Evolutionary conservation across 345 rosid species (phyloP), one percentile per base, ranked within the genome.

Genomic region (Salix udensis): DNA sequence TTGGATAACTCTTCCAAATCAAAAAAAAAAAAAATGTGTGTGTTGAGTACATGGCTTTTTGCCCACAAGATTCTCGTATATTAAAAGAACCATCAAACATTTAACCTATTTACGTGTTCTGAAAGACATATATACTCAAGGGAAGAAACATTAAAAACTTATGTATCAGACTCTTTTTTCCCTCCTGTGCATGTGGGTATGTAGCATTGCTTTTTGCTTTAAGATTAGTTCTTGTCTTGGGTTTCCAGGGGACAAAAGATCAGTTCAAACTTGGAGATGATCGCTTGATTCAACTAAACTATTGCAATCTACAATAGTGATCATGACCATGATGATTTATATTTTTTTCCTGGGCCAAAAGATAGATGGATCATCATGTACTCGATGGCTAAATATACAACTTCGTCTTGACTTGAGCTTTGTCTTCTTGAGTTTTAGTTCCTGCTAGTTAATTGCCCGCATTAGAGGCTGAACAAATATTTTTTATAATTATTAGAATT

Each of bases 21-120:
- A 67, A 2, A 9, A 40, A 42, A 9, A 40, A 40, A 10, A 74
- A 74, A 24, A 10, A 39, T 8, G 19, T 4, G 16, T 13, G 23
- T 36, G 14, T 1, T 31, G 68, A 40, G 31, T n/a, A 26, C n/a
- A 69, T 1, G 60, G 60, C 60, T 68, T 76, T 42, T 76, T 58
- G 72, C 78, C 78, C 78, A 55, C 40, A 55, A 68, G 73, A 76
- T 76, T 67, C 78, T 42, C 46, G 73, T 37, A 72, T 48, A 67
- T 65, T 68, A 70, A 81, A 69, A 68, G 46, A 74, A 77, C 81
- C 72, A 74, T 65, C 83, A 68, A 26, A 15, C 48, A 67, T 65
- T 50, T 46, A 40, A 78, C 12, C 78, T 58, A 44, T 66, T 75
- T 60, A 65, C 76, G 58, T 80, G 79, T 71, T 75, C 67, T 44